Base-by-base conservation (phyloP, 2,329 filamentous ascomycete species). In the Sordariomycetes sp. region DNA sequence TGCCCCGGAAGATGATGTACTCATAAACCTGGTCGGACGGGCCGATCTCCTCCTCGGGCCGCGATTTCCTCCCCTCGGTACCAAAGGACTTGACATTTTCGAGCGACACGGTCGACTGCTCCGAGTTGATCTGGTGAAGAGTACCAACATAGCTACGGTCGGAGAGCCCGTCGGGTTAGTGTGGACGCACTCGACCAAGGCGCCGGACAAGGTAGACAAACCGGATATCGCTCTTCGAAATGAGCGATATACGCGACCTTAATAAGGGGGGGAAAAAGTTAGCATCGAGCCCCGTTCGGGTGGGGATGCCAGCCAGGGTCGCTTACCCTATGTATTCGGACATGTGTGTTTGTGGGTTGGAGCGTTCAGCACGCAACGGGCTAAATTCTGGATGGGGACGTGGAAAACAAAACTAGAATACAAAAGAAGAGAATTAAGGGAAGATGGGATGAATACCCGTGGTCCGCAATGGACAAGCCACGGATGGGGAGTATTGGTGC, bases 1-100 rank as follows among this genome's bases (percentile, higher is more conserved):
- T 96, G 65, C 94, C 94, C 60, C 92, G 87, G 73, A 99, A 99
- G 62, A 99, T 90, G 67, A 99, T 97, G 75, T 96, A 97, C 70
- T 97, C 94, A 76, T 96, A 99, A 67, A 96, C 81, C 69, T 89
- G 89, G 61, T 94, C 86, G 36, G 89, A 92, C 3, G 90, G 81
- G 42, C 87, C 75, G 59, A 96, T 87, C 73, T 96, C 91, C 62
- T 95, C 88, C 20, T 86, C 81, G 20, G 86, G 85, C 64, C 86
- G 84, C 63, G 79, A 82, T 67, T 86, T 86, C 62, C 94, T 89
- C 58, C 90, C 91, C 75, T 99, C 94, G 34, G 94, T 96, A 64
- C 94, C 94, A 68, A 86, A 95, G 3, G 92, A 97, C 62, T 85
- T 83, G 69, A 99, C 94, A 81, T 96, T 92, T 70, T 99, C 91